These are phyloP conservation scores for Amoebophrya sp. DNA, from an alignment of 169 alveolate genomes.

Conservation along the genomic window DNA sequence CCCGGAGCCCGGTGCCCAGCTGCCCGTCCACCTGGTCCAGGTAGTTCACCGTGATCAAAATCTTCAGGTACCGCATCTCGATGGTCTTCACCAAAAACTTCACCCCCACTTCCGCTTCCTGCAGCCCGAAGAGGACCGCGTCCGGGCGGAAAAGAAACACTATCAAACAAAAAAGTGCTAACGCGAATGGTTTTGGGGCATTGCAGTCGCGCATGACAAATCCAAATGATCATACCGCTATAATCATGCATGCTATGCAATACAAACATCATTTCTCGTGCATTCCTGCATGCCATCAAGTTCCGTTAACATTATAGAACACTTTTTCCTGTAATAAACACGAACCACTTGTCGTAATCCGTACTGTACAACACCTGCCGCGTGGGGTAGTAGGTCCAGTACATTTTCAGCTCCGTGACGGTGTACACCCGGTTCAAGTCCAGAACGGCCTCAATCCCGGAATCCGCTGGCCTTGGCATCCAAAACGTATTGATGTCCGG, in stretches of 20 bases:
- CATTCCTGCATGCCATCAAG: too few relatives aligned
- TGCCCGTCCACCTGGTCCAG: not conserved
- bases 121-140: not conserved
- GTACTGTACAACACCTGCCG: not conserved
- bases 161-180: too few relatives aligned
- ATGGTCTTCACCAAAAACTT: not conserved
- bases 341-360: not conserved
- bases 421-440: constrained; percentile 15
- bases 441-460: not conserved
- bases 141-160: constrained; percentile 3
- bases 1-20: not conserved
- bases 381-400: constrained; percentile 18
- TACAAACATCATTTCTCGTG: too few relatives aligned
- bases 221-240: too few relatives aligned
- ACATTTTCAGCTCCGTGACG: constrained; percentile 7
- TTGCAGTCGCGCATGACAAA: too few relatives aligned
- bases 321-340: too few relatives aligned
- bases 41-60: not conserved
- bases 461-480: not conserved
- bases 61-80: not conserved
- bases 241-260: too few relatives aligned
- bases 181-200: too few relatives aligned
- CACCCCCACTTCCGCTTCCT: constrained; percentile 12
- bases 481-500: not conserved
- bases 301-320: too few relatives aligned